Percentiles rank a stretch among this genome's conserved stretches.
These are phyloP conservation scores for Cardamine resedifolia DNA, from an alignment of 345 rosid species.

Conservation along the genomic window DNA sequence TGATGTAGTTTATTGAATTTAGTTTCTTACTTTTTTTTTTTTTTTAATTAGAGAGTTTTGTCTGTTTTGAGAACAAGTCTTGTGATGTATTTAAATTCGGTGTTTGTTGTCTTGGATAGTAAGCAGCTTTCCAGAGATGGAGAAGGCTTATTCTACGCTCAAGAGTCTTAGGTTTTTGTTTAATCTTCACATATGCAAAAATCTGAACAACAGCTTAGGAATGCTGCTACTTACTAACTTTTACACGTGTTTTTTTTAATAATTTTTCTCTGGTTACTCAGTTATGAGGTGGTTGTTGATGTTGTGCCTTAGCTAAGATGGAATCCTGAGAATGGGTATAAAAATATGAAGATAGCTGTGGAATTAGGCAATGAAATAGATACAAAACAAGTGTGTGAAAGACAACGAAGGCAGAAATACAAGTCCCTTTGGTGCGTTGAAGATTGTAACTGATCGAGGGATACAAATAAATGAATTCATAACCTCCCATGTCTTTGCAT, in stretches of 20 bases:
- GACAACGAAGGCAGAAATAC: too few relatives aligned
- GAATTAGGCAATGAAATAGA: conserved; percentile 80
- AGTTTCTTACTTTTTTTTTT: not conserved
- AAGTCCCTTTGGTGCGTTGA: too few relatives aligned
- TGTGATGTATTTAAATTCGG: conserved; percentile 47
- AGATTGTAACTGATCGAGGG: too few relatives aligned
- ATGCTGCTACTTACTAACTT: not conserved
- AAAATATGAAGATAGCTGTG: conserved; percentile 81
- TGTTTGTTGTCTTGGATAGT: conserved; percentile 78
- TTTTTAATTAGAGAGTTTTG: too few relatives aligned
- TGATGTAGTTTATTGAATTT: not conserved
- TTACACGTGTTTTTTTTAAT: conserved; percentile 20
- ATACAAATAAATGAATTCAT: too few relatives aligned
- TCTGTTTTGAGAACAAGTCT: conserved; percentile 55
- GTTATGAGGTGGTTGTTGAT: conserved; percentile 86
- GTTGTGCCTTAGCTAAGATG: conserved; percentile 87
- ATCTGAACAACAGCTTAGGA: not conserved
- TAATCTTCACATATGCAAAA: not conserved
- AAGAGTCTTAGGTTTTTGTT: conserved; percentile 58
- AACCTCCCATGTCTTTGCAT: conserved; percentile 40
- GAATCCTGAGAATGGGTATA: conserved; percentile 79
- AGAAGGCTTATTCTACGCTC: conserved; percentile 56
- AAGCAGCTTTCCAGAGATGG: conserved; percentile 79
- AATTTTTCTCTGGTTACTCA: conserved; percentile 40
- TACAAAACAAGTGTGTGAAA: too few relatives aligned